Base-by-base conservation (phyloP, 306 rosid genomes). In the Acmispon strigosus region DNA sequence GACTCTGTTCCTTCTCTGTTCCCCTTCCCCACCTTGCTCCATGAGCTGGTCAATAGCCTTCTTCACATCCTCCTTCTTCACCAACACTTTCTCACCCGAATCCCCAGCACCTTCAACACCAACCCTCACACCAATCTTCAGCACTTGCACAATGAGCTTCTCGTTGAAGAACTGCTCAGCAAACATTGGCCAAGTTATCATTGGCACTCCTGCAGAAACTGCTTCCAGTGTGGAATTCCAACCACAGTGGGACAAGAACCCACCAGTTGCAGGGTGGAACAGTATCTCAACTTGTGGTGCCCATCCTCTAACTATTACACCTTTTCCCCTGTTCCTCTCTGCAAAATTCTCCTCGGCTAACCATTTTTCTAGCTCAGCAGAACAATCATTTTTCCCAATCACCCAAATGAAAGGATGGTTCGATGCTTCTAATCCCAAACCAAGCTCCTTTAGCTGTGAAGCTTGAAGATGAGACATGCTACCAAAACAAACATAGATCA, bases 161-260 rank as follows among this genome's bases (percentile, higher is more conserved):
- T 90, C 96, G 24, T 91, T 91, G 3, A 70, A 77, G 49, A 88
- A 91, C 14, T 91, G 92, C 59, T 91, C 96, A 0, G 92, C 84
- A 50, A 59, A 80, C 69, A 86, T 58, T 4, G 96, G 97, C 90
- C 96, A 91, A 12, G 83, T 86, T 41, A 91, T 81, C 83, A 90
- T 73, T 34, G 97, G 96, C 8, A 91, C 69, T n/a, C 96, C 89
- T 0, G 71, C 66, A 43, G 77, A 50, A 54, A 84, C 65, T 0
- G 80, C 86, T 74, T 91, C 96, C 0, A 88, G 39, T 1, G 83
- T 83, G 5, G 96, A 90, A 74, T 88, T 88, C 96, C 95, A 88
- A 5, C 96, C 95, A 54, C 96, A 88, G 12, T 90, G 97, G 0
- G 97, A 78, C 54, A 91, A 20, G 54, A 91, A 88, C 27, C 84